phyloP scores from a whole-genome alignment of 2,329 filamentous ascomycete genomes.

The Penicillium sp. region DNA sequence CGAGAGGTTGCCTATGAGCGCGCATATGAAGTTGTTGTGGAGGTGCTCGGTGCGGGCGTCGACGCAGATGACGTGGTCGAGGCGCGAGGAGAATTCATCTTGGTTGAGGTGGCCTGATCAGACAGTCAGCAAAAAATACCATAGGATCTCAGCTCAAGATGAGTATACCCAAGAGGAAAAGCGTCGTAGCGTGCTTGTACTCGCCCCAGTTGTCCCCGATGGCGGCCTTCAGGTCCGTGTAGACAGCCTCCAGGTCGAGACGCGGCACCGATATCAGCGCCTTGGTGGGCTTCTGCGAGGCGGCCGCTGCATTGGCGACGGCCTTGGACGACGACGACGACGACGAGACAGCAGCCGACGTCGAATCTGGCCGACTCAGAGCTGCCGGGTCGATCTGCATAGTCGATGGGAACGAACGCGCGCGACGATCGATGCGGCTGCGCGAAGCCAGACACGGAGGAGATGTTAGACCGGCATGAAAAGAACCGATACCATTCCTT shows the following conservation, averaged over 20 bases:
- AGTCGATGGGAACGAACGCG: slow-evolving; percentile 27
- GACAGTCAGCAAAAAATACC: not conserved
- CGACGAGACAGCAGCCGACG: slow-evolving; percentile 26
- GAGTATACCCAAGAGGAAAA: slow-evolving; percentile 54
- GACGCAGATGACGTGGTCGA: slow-evolving; percentile 53
- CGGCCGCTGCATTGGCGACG: slow-evolving; percentile 24
- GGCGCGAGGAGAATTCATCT: slow-evolving; percentile 55
- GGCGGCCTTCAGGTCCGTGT: slow-evolving; percentile 57
- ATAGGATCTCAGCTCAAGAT: too few relatives aligned
- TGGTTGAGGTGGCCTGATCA: slow-evolving; percentile 56
- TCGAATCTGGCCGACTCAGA: slow-evolving; percentile 40
- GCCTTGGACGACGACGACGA: slow-evolving; percentile 30
- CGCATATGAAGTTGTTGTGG: slow-evolving; percentile 60
- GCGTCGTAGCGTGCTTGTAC: slow-evolving; percentile 57
- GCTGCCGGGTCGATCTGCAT: slow-evolving; percentile 46
- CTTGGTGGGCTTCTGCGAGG: slow-evolving; percentile 48
- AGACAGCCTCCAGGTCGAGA: slow-evolving; percentile 60
- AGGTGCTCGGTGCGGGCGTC: slow-evolving; percentile 54
- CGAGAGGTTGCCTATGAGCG: slow-evolving; percentile 56
- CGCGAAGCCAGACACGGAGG: slow-evolving; percentile 33
- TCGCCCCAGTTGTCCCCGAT: slow-evolving; percentile 58
- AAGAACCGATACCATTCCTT: not conserved
- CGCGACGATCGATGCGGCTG: slow-evolving; percentile 37
- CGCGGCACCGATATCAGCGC: slow-evolving; percentile 53
- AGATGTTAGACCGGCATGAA: slow-evolving; percentile 36